Conservation (phyloP, 768 basidiomycete genomes). For the Mrakia hoshinonis region DNA sequence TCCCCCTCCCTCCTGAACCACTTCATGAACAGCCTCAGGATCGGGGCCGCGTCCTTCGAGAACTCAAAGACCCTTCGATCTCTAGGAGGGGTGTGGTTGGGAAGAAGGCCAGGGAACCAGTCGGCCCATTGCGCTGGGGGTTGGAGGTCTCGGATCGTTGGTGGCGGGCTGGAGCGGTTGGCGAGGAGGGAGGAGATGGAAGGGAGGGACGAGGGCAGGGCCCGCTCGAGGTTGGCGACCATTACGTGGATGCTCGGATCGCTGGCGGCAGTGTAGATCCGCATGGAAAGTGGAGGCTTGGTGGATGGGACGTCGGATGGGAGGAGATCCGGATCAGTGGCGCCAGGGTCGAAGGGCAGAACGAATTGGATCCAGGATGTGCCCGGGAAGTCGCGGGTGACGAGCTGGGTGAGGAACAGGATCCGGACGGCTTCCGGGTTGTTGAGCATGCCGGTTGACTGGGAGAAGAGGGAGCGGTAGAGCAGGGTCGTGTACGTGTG, state of each 20-base stretch:
- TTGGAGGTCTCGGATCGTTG: background rate
- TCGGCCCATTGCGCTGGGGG: background rate
- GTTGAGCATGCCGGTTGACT: background rate
- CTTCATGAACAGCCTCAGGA: background rate
- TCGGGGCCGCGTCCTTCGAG: background rate
- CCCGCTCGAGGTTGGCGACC: too few relatives aligned
- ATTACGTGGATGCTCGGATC: too few relatives aligned
- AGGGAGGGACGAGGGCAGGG: background rate
- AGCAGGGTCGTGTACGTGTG: background rate
- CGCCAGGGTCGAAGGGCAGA: background rate
- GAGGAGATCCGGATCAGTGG: background rate
- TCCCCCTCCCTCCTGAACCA: background rate
- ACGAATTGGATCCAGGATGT: background rate
- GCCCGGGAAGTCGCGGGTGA: background rate
- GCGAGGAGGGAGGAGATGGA: background rate
- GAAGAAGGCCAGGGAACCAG: too few relatives aligned
- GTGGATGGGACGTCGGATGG: too few relatives aligned
- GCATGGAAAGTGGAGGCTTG: too few relatives aligned
- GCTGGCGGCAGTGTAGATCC: too few relatives aligned
- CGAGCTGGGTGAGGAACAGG: conserved; percentile 5
- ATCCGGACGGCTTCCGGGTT: background rate
- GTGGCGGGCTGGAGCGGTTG: background rate
- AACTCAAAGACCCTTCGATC: background rate
- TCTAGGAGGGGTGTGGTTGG: too few relatives aligned
- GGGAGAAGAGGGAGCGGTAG: background rate